These are phyloP conservation scores for Nephelium lappaceum DNA, from an alignment of 345 rosid genomes.

Conservation along the genomic window DNA sequence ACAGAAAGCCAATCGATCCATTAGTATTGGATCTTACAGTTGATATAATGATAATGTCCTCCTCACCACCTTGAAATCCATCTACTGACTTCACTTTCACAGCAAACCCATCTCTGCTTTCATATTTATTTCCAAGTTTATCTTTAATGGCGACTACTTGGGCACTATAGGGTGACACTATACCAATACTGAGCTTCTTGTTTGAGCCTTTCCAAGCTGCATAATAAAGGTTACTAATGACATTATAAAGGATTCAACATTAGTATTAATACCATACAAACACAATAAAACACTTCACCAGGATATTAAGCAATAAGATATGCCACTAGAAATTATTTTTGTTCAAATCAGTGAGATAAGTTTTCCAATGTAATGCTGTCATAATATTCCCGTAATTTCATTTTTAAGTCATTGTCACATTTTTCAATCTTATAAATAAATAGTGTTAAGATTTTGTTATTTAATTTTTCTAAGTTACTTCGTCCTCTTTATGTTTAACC, in stretches of 20 bases:
- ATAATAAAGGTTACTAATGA: background rate
- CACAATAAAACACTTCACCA: background rate
- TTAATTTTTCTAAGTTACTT: too few relatives aligned
- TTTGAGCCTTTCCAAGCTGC: constrained; percentile 9
- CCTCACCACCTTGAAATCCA: background rate
- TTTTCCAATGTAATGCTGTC: too few relatives aligned
- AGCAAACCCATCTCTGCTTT: background rate
- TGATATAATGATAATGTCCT: background rate
- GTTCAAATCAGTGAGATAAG: too few relatives aligned
- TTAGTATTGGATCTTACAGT: background rate
- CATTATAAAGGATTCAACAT: background rate
- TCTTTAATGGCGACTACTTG: constrained; percentile 3
- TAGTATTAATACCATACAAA: background rate
- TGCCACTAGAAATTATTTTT: too few relatives aligned
- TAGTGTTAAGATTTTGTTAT: too few relatives aligned
- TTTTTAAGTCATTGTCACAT: too few relatives aligned
- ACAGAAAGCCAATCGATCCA: background rate
- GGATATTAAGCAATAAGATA: background rate
- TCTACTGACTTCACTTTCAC: background rate
- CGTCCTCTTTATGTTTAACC: too few relatives aligned
- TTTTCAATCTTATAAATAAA: too few relatives aligned
- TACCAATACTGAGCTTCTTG: too few relatives aligned
- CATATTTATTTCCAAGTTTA: constrained; percentile 2
- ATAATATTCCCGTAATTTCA: too few relatives aligned
- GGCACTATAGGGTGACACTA: too few relatives aligned